Percentiles rank a stretch among this genome's conserved stretches.
Evolutionary conservation across 139 green algal species (phyloP).

Genomic region (Picochlorum sp.): DNA sequence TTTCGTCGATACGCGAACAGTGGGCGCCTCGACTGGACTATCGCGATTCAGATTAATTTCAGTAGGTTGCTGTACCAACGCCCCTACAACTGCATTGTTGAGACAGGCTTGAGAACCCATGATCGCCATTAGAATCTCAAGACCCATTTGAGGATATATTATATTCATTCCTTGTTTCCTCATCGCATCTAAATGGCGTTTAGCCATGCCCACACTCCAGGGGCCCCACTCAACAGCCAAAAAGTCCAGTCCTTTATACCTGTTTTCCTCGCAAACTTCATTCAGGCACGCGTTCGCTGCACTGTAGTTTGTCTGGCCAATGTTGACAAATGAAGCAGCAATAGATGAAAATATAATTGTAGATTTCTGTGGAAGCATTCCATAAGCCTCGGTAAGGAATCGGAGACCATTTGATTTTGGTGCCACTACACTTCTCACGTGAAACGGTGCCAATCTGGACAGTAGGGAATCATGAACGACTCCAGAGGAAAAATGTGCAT

Average conservation of each 20-base stretch:
- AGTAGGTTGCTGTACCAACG: too few species aligned
- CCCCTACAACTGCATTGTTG: too few species aligned
- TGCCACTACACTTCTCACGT: too few species aligned
- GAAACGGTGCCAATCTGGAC: too few species aligned
- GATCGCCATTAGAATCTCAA: too few species aligned
- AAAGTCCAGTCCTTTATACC: conserved; percentile 8
- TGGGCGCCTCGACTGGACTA: too few species aligned
- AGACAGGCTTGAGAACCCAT: too few species aligned
- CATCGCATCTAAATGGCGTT: background rate
- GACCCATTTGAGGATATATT: background rate
- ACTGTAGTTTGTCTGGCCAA: conserved; percentile 53
- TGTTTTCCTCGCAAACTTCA: background rate
- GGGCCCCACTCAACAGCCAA: conserved; percentile 23
- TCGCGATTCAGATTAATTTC: too few species aligned
- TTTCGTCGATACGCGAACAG: too few species aligned
- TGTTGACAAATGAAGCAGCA: conserved; percentile 33
- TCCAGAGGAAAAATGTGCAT: too few species aligned
- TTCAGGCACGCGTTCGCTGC: conserved; percentile 68
- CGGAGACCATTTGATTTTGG: too few species aligned
- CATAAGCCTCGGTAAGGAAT: background rate
- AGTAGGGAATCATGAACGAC: too few species aligned
- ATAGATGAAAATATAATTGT: conserved; percentile 40
- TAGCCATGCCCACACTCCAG: conserved; percentile 24
- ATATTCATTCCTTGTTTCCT: background rate
- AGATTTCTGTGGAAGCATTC: background rate